Percentiles rank a stretch among this genome's conserved stretches.
phyloP scores from a whole-genome alignment of 2,329 filamentous ascomycete genomes.

The Neofusicoccum kwambonambiense region DNA sequence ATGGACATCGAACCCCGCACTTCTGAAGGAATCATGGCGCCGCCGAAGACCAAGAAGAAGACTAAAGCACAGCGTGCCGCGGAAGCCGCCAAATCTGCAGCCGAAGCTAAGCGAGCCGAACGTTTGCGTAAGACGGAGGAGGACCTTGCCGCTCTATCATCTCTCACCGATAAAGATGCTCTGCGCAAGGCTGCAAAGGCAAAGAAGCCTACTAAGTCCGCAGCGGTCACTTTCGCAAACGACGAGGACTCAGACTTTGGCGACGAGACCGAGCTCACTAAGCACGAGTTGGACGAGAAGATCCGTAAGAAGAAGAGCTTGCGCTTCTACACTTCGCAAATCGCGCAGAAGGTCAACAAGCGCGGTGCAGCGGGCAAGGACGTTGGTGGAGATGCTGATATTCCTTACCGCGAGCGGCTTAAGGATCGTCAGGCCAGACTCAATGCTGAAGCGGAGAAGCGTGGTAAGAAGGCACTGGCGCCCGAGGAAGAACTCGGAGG shows the following conservation, averaged over 20 bases:
- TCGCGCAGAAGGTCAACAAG: conserved; percentile 90
- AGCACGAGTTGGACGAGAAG: conserved; percentile 80
- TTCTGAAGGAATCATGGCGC: conserved; percentile 27
- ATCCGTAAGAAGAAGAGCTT: conserved; percentile 85
- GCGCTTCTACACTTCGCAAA: conserved; percentile 97
- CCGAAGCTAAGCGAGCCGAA: conserved; percentile 54
- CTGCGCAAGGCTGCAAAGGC: conserved; percentile 51
- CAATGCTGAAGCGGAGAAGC: conserved; percentile 81
- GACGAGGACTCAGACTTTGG: conserved; percentile 85
- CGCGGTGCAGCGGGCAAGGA: conserved; percentile 71
- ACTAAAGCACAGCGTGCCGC: conserved; percentile 51
- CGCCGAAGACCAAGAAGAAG: conserved; percentile 38
- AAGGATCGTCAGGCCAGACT: conserved; percentile 82
- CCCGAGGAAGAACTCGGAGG: conserved; percentile 68
- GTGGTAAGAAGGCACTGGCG: conserved; percentile 62
- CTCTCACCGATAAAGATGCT: conserved; percentile 53
- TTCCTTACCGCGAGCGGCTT: conserved; percentile 85
- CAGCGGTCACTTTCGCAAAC: conserved; percentile 28
- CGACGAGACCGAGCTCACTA: conserved; percentile 78
- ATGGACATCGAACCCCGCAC: conserved; percentile 31
- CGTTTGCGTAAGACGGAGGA: conserved; percentile 61
- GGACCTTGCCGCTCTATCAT: conserved; percentile 69
- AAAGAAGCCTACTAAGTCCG: conserved; percentile 32
- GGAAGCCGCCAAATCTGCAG: conserved; percentile 54
- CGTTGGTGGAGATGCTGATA: conserved; percentile 75